Base-by-base conservation (phyloP, 148 eudicot genomes). In the Vaccinium macrocarpon region DNA sequence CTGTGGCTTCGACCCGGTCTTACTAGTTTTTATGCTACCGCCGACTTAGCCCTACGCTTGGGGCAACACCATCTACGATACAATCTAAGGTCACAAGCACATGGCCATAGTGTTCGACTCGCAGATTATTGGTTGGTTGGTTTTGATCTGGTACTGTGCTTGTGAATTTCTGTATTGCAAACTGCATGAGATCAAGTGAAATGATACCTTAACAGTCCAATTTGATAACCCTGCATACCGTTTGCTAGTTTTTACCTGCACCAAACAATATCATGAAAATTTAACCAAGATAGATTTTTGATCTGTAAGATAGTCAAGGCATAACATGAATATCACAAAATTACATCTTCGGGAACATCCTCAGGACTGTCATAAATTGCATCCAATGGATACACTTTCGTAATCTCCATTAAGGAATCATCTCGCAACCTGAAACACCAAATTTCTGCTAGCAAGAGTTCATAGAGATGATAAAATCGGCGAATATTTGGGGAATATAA, bases 271-370 rank as follows among this genome's bases (percentile, higher is more conserved):
- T 42, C 51, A 70, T 18, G 25, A n/a, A 46, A 73, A 21, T 53
- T 75, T 84, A 55, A 84, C 15, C 11, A 27, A 49, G 21, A 32
- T 25, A 13, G 61, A 23, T 38, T 56, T 32, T 32, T 23, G 8
- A 56, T 3, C 29, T 61, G 2, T 32, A 72, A 1, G 53, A 50
- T 78, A 14, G n/a, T 42, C 72, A 68, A 53, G 10, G 62, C 53
- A 52, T 7, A 25, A 18, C 64, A 35, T 27, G 16, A 35, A n/a
- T 19, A 21, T 11, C n/a, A 11, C 5, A 16, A 46, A 53, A 89
- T 87, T 93, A 97, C 99, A 90, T 95, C 96, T 88, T 97, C 99
- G 35, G 98, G 99, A 82, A 97, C 98, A 93, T 97, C 99, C 88
- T 97, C 99, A 55, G 91, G 96, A 81, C 77, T 86, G 84, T 97